phyloP scores from a whole-genome alignment of 2,329 filamentous ascomycete genomes.

The Neospermospora avenae region DNA sequence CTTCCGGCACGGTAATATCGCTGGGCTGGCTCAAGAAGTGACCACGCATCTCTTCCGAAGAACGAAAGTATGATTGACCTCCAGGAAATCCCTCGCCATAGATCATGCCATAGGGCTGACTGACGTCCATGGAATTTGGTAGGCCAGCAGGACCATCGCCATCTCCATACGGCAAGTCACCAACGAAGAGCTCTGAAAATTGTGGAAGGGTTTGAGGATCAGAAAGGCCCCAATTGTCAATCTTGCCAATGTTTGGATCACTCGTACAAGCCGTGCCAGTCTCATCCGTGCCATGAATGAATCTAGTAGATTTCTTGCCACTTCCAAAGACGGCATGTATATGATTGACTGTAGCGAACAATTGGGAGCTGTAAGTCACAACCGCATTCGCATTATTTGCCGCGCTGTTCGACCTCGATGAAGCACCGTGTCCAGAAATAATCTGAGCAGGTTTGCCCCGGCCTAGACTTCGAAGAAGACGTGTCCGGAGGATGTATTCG shows the following conservation, averaged over 20 bases:
- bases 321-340: slow-evolving; percentile 74
- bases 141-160: slow-evolving; percentile 74
- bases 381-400: slow-evolving; percentile 67
- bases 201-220: slow-evolving; percentile 74
- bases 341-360: slow-evolving; percentile 75
- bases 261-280: slow-evolving; percentile 75
- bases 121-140: slow-evolving; percentile 88
- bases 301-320: slow-evolving; percentile 70
- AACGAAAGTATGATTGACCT: slow-evolving; percentile 75
- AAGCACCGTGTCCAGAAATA: slow-evolving; percentile 49
- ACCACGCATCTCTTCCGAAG: slow-evolving; percentile 69
- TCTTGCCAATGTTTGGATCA: slow-evolving; percentile 71
- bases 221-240: slow-evolving; percentile 77
- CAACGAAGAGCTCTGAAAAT: slow-evolving; percentile 72
- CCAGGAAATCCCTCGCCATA: slow-evolving; percentile 85
- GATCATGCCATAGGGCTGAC: slow-evolving; percentile 77
- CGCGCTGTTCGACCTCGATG: slow-evolving; percentile 43
- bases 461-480: slow-evolving; percentile 74
- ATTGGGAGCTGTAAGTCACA: slow-evolving; percentile 80
- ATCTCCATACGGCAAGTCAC: slow-evolving; percentile 71
- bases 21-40: slow-evolving; percentile 66
- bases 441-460: slow-evolving; percentile 74
- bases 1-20: slow-evolving; percentile 57
- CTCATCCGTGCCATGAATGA: slow-evolving; percentile 81
- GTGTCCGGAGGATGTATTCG: slow-evolving; percentile 87